Percentiles rank a stretch among this genome's conserved stretches.
Conservation (phyloP, 768 basidiomycete species). For the Podaxis mareebaensis region DNA sequence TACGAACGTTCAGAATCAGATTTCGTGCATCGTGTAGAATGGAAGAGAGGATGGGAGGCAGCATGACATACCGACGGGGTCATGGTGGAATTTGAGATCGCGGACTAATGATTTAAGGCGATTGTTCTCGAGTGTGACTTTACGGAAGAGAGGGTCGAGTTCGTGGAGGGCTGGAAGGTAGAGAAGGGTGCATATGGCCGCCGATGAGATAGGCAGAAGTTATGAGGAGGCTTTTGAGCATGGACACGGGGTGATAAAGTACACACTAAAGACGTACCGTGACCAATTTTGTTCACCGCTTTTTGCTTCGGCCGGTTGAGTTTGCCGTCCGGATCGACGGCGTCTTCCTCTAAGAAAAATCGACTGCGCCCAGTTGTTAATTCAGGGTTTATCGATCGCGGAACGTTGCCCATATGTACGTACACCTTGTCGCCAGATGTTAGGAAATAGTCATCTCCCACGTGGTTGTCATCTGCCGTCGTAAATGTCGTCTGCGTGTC, state of each 20-base stretch:
- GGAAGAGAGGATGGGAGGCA: background rate
- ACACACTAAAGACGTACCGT: constrained; percentile 49
- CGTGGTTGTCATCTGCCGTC: constrained; percentile 72
- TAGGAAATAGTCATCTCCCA: constrained; percentile 94
- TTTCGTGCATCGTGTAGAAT: background rate
- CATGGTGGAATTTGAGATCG: constrained; percentile 80
- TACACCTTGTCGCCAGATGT: constrained; percentile 89
- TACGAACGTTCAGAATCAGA: constrained; percentile 24
- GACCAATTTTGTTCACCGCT: constrained; percentile 95
- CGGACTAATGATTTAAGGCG: constrained; percentile 66
- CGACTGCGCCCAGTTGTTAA: constrained; percentile 38
- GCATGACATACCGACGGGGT: constrained; percentile 69
- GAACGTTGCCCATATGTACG: constrained; percentile 14
- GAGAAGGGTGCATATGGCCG: background rate
- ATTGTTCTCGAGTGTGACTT: constrained; percentile 79
- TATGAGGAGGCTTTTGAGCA: constrained; percentile 3
- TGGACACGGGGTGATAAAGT: constrained; percentile 9
- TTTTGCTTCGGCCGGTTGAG: constrained; percentile 70
- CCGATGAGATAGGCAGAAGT: constrained; percentile 1
- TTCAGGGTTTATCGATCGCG: background rate
- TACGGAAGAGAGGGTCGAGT: constrained; percentile 79
- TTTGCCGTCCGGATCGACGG: constrained; percentile 67
- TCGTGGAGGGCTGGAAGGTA: constrained; percentile 71
- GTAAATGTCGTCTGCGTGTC: constrained; percentile 83
- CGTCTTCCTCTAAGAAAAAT: constrained; percentile 92